Evolutionary conservation across 345 rosid genomes (phyloP), one percentile per base, ranked within the genome.

Genomic region (Ceriops zippeliana): DNA sequence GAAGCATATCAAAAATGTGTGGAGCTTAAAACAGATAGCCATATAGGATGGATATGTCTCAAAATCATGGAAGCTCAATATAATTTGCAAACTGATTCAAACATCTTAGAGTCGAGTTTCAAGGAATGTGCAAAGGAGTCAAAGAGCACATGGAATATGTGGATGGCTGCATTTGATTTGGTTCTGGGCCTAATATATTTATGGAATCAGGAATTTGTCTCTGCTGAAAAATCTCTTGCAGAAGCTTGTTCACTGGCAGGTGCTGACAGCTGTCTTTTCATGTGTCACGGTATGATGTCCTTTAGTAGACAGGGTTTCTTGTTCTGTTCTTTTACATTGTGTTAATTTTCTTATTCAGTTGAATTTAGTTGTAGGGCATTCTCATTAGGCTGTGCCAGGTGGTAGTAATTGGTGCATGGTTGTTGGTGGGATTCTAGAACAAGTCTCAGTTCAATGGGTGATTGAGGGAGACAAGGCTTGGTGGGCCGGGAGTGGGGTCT

Each of bases 1-100:
- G 81, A 85, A 71, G 92, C 85, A 73, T 87, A 83, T 79, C 56
- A 72, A 70, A 81, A 79, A 73, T 95, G 99, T 80, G 63, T 95
- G 81, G 87, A 85, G 72, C 89, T 91, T 49, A 88, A 87, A 84
- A 87, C 97, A 58, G 86, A 85, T 76, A 83, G 78, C 77, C 80
- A 65, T 60, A 84, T 90, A 46, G 96, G 96, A 61, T 90, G 90
- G 99, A 64, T 87, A 68, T 81, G 90, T 79, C 86, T 95, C 32
- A 89, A 88, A 77, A 72, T 87, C 64, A 46, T 90, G 74, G 97
- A 87, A 85, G 73, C 79, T 72, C 91, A 71, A 70, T 86, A 83
- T 78, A 78, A 76, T 57, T 62, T 88, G 72, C 84, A 77, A 67
- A 56, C 66, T 70, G 90, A 80, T 80, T 57, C 81, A 30, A 84